Conservation (phyloP, 2,329 filamentous ascomycete genomes). For the Pezicula carpinea region DNA sequence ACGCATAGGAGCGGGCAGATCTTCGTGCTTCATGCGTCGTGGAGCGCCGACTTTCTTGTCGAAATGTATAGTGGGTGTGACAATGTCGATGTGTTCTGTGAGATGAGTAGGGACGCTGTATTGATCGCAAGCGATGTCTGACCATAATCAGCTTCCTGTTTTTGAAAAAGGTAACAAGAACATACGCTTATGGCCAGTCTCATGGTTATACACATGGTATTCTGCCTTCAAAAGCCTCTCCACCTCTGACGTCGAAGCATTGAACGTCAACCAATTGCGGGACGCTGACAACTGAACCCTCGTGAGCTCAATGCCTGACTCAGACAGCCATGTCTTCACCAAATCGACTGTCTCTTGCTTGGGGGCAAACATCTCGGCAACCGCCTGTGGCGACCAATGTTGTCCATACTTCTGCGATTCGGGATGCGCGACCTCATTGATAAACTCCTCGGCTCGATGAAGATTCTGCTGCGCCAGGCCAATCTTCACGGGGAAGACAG, state of each 20-base stretch:
- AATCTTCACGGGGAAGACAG: constrained; percentile 28
- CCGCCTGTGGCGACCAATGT: constrained; percentile 40
- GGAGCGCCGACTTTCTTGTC: constrained; percentile 17
- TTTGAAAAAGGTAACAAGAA: neutral
- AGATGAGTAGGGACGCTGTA: constrained; percentile 27
- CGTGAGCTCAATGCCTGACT: constrained; percentile 42
- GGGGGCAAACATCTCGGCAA: constrained; percentile 39
- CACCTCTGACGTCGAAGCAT: constrained; percentile 32
- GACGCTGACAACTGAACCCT: constrained; percentile 41
- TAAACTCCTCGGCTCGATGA: constrained; percentile 39
- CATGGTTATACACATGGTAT: constrained; percentile 48
- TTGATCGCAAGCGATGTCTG: constrained; percentile 25
- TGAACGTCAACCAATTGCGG: constrained; percentile 25
- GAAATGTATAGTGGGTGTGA: constrained; percentile 29
- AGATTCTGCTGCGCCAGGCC: constrained; percentile 42
- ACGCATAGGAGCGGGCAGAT: constrained; percentile 28
- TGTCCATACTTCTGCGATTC: constrained; percentile 40
- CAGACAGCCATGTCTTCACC: constrained; percentile 49
- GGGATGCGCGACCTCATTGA: constrained; percentile 40
- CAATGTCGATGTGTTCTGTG: constrained; percentile 26
- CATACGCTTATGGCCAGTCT: constrained; percentile 35
- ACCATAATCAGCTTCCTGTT: neutral
- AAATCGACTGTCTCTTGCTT: constrained; percentile 39
- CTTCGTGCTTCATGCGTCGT: constrained; percentile 29
- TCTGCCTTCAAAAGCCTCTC: constrained; percentile 49